Percentiles rank a stretch among this genome's conserved stretches.
Evolutionary conservation across 2,329 filamentous ascomycete species (phyloP).

Genomic region (Beauveria brongniartii): DNA sequence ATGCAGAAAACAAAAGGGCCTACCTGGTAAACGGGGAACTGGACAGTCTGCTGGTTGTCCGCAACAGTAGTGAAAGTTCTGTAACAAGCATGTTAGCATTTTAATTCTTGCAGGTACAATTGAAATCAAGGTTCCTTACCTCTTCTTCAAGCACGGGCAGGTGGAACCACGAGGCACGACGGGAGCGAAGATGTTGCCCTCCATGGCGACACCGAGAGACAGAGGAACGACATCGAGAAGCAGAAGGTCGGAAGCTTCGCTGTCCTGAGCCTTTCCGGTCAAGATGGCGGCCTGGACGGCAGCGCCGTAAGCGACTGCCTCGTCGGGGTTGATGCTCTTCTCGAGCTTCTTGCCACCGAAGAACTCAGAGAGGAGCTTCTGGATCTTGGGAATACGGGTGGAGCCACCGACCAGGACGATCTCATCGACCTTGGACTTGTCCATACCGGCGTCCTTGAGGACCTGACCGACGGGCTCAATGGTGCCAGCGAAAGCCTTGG

Average conservation of each 20-base stretch:
- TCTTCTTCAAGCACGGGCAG: constrained; percentile 75
- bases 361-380: constrained; percentile 89
- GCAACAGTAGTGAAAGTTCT: constrained; percentile 79
- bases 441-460: constrained; percentile 93
- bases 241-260: constrained; percentile 88
- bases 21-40: constrained; percentile 67
- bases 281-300: constrained; percentile 98
- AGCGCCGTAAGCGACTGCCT: constrained; percentile 96
- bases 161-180: constrained; percentile 77
- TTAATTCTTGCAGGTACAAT: not conserved
- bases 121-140: not conserved
- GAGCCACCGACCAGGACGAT: constrained; percentile 98
- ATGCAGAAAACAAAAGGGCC: no score
- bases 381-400: constrained; percentile 98
- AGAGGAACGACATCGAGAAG: constrained; percentile 94
- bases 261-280: constrained; percentile 93
- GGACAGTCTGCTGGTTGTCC: constrained; percentile 69
- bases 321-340: constrained; percentile 99
- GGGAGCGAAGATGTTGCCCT: constrained; percentile 96
- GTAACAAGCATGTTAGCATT: constrained; percentile 6
- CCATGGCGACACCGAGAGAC: constrained; percentile 97
- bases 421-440: constrained; percentile 91
- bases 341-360: constrained; percentile 93
- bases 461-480: constrained; percentile 98
- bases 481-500: constrained; percentile 98